Conservation (phyloP, 2,329 filamentous ascomycete genomes). For the Alternaria alternata region DNA sequence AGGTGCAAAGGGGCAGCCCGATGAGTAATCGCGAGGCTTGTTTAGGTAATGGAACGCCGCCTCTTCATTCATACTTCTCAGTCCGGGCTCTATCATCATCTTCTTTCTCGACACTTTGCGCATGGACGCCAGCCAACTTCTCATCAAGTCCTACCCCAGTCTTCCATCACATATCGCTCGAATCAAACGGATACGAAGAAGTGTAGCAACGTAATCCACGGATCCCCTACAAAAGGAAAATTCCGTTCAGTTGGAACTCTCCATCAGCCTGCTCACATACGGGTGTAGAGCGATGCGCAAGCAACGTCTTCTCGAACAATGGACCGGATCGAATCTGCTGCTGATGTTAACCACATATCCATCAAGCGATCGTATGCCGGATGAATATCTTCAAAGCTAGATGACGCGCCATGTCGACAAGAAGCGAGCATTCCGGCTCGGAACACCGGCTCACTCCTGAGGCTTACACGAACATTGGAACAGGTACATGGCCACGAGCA, state of each 20-base stretch:
- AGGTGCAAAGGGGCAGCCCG: neutral
- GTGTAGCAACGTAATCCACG: neutral
- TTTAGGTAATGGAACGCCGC: neutral
- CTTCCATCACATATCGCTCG: neutral
- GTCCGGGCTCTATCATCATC: neutral
- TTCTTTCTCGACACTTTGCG: neutral
- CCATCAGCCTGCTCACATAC: neutral
- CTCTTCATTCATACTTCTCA: neutral
- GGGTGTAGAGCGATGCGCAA: neutral
- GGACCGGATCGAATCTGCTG: fast-evolving
- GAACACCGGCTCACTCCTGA: neutral
- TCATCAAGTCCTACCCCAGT: neutral
- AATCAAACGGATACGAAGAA: neutral
- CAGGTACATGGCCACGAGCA: neutral
- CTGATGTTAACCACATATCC: fast-evolving
- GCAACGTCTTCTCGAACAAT: neutral
- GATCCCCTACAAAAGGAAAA: neutral
- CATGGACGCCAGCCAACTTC: neutral
- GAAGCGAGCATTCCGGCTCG: neutral
- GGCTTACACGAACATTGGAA: neutral
- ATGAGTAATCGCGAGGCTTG: neutral
- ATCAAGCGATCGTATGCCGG: neutral
- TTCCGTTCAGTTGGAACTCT: neutral
- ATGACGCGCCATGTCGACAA: neutral
- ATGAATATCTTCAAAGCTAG: neutral